Base-by-base conservation (phyloP, 2,329 filamentous ascomycete genomes). In the Apiospora marii region DNA sequence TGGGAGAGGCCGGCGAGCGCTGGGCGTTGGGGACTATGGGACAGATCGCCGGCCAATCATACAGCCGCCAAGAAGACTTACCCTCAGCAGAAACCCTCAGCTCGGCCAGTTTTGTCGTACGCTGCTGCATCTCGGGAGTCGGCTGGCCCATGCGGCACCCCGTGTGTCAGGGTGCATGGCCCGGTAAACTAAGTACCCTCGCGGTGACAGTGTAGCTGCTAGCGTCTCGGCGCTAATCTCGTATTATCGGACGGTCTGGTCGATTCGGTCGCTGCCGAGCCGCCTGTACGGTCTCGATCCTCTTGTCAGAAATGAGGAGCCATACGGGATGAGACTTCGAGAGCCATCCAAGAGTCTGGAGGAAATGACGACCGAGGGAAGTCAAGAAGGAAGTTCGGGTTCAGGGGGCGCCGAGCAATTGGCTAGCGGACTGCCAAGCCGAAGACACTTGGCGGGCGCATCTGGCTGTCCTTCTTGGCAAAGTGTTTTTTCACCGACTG, bases 351-450 rank as follows among this genome's bases (percentile, higher is more conserved):
- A 58, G 27, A 61, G 7, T n/a, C 16, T 16, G 53, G 51, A 37
- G 22, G 53, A 37, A 61, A 22, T 61, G 53, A 37, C 14, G 19
- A n/a, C 13, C 27, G 30, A 8, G 53, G 27, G 16, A 61, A 22
- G 6, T 16, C 7, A 7, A 19, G 27, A 6, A 16, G 51, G 51
- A 30, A 58, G 1, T 14, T 61, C 30, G 30, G 51, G 51, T 41
- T 64, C 58, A 64, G 58, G 58, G 58, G 58, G 58, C 58, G 58
- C 58, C 58, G 58, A 64, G 58, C 58, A 41, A 41, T 64, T 41
- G 34, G 30, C 30, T 64, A 64, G 34, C 34, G 58, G 8, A 41
- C 58, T 22, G 58, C 58, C 58, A 64, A 64, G 58, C 58, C 58
- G 34, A 64, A n/a, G 34, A 64, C 34, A 41, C 19, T 41, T 64